Evolutionary conservation across 2,329 filamentous ascomycete species (phyloP).

Genomic region (Trichocomaceae sp.): DNA sequence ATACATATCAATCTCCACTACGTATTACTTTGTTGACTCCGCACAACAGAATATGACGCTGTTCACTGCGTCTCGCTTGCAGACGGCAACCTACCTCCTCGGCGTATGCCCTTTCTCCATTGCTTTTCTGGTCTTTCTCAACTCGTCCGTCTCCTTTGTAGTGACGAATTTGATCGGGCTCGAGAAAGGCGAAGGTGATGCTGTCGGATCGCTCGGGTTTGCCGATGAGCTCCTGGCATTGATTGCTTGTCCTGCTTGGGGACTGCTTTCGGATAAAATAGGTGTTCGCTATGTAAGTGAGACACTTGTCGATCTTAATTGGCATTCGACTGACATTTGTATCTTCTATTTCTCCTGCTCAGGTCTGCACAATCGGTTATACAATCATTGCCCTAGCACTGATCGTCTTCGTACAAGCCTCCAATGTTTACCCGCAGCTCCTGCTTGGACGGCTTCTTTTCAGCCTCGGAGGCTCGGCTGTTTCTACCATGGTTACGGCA

Average conservation of each 20-base stretch:
- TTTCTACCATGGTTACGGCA: conserved; percentile 96
- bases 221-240: conserved; percentile 45
- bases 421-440: conserved; percentile 81
- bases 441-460: conserved; percentile 79
- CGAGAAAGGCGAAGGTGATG: conserved; percentile 51
- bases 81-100: conserved; percentile 55
- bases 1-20: background rate
- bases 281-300: conserved; percentile 41
- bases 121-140: conserved; percentile 60
- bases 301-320: background rate
- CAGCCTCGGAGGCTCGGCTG: conserved; percentile 83
- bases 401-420: conserved; percentile 74
- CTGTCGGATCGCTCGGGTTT: conserved; percentile 50
- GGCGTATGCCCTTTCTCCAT: conserved; percentile 60
- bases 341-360: background rate
- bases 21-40: background rate
- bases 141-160: conserved; percentile 58
- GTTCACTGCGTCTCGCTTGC: conserved; percentile 53
- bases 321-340: background rate
- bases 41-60: conserved; percentile 26
- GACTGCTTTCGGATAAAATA: conserved; percentile 44
- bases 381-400: conserved; percentile 70
- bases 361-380: conserved; percentile 66
- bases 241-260: conserved; percentile 45
- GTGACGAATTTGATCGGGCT: conserved; percentile 57